Evolutionary conservation across 2,329 filamentous ascomycete genomes (phyloP).

Genomic region (Aspergillus terreus): DNA sequence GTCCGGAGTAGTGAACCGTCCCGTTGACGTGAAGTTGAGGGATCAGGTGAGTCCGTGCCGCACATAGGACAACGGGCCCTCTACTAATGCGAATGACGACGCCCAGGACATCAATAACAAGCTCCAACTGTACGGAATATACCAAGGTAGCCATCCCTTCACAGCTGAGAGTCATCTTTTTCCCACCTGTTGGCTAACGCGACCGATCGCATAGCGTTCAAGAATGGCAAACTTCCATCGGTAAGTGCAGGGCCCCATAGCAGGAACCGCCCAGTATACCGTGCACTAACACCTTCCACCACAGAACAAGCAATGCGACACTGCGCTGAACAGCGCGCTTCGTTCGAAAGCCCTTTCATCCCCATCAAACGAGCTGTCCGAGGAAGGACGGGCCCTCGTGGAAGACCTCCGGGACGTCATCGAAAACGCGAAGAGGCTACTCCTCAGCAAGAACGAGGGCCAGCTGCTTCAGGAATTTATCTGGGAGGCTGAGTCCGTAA

Average conservation of each 20-base stretch:
- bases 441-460: conserved; percentile 92
- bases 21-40: conserved; percentile 69
- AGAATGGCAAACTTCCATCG: conserved; percentile 85
- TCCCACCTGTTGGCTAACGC: conserved; percentile 7
- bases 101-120: conserved; percentile 76
- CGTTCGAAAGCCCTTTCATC: conserved; percentile 64
- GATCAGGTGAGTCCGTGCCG: conserved; percentile 53
- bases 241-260: conserved; percentile 56
- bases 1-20: conserved; percentile 60
- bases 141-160: conserved; percentile 48
- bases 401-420: conserved; percentile 75
- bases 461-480: conserved; percentile 95
- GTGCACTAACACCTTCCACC: neutral
- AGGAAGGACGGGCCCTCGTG: conserved; percentile 76
- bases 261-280: too few species aligned
- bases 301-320: conserved; percentile 91
- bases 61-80: neutral
- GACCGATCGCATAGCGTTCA: conserved; percentile 59
- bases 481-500: conserved; percentile 81
- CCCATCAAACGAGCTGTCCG: conserved; percentile 73
- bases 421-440: conserved; percentile 74
- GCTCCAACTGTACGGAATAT: conserved; percentile 91
- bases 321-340: conserved; percentile 86
- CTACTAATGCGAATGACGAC: neutral
- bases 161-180: neutral